Conservation (phyloP, 2,329 filamentous ascomycete genomes). For the Aspergillus sp. region DNA sequence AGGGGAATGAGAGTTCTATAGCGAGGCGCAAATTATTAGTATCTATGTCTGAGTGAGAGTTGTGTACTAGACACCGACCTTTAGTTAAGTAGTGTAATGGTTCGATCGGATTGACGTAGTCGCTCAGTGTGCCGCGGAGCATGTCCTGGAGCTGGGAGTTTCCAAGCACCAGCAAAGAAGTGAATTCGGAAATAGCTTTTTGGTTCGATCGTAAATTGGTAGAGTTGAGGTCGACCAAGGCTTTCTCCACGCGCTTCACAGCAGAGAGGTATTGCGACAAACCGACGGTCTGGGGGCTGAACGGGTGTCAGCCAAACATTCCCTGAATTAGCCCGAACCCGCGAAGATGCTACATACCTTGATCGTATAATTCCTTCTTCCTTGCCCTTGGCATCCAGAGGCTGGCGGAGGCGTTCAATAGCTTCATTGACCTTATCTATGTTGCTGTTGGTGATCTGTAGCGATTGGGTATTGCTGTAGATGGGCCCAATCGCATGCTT, state of each 20-base stretch:
- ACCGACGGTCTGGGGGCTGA: conserved; percentile 75
- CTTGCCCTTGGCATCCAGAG: conserved; percentile 86
- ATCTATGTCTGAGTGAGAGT: conserved; percentile 24
- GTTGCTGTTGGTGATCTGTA: conserved; percentile 87
- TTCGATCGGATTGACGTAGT: conserved; percentile 79
- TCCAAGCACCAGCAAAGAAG: conserved; percentile 73
- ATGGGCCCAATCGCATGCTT: conserved; percentile 90
- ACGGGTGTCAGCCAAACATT: not conserved
- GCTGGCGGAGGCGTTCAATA: conserved; percentile 84
- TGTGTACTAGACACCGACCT: conserved; percentile 46
- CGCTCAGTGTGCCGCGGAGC: conserved; percentile 75
- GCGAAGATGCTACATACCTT: conserved; percentile 54
- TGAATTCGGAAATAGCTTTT: conserved; percentile 79
- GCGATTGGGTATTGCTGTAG: conserved; percentile 84
- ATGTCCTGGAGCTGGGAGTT: conserved; percentile 81
- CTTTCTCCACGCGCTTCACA: conserved; percentile 82
- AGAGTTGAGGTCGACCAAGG: conserved; percentile 78
- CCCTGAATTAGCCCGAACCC: not conserved
- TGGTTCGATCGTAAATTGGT: conserved; percentile 94
- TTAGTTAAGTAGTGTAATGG: conserved; percentile 93
- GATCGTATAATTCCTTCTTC: conserved; percentile 89
- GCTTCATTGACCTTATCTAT: conserved; percentile 82
- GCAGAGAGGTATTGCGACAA: conserved; percentile 84
- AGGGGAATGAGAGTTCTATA: conserved; percentile 71
- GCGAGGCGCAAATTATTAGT: conserved; percentile 24